Base-by-base conservation (phyloP, 495 filamentous ascomycete genomes). In the Penicillium maclennaniae region DNA sequence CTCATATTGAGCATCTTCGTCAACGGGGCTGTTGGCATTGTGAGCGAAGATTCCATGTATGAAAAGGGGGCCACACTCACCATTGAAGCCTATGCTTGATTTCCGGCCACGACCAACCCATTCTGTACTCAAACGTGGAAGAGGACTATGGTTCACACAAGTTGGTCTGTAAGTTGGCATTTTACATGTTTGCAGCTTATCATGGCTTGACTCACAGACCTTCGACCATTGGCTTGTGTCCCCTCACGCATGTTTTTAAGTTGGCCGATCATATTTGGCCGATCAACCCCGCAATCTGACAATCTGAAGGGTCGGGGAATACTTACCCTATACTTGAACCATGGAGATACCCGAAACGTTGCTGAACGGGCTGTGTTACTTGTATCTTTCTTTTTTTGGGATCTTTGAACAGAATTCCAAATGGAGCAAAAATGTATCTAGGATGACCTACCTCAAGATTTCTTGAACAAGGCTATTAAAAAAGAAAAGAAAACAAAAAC, bases 191-290 rank as follows among this genome's bases (percentile, higher is more conserved):
- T 34, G 31, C 27, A 31, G 27, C 31, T 34, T 34, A 34, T 34
- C 31, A 34, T 34, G 14, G 10, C 10, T 34, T 12, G 31, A 34
- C 1, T 34, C 31, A 34, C 31, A 12, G 8, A 1, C 10, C 9
- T 9, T 9, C 14, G 31, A 14, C 15, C 31, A 34, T 34, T 34
- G 31, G 31, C 31, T 14, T 34, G 31, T 14, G 31, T 14, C 31
- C 31, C 31, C 31, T 34, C 31, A 34, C 31, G 31, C 37, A 36
- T 48, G 7, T 3, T 25, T 39, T 27, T 26, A 21, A 28, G 47
- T 39, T 41, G 36, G 12, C 47, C 47, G 47, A 49, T 49, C 47
- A 12, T 23, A 49, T 20, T 49, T 49, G 37, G 34, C 47, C 47
- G 47, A 49, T 49, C 47, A 41, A 7, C 36, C 47, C 47, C 47